Evolutionary conservation across 2,329 filamentous ascomycete genomes (phyloP), one percentile per base, ranked within the genome.

Genomic region (Curvularia eragrostidis): DNA sequence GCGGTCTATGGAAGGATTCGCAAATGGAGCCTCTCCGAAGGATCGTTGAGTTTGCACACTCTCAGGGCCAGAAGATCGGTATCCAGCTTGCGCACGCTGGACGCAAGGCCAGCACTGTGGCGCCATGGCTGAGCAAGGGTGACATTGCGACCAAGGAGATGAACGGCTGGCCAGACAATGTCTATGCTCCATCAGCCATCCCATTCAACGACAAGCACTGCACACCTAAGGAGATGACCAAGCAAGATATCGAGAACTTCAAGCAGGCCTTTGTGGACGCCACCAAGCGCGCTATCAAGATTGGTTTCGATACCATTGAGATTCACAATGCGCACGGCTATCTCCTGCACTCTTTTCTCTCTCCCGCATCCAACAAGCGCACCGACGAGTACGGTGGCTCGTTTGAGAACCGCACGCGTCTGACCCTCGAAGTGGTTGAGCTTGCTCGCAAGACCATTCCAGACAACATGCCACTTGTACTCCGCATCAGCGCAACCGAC

Each of bases 71-170:
- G 70, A 87, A 90, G 63, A 87, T 91, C 51, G 91, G 85, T 50
- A 88, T 96, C 60, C 93, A 97, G 79, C 82, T 96, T 4, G 91
- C 81, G 1, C 93, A 97, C 70, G 92, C 91, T 0, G 93, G 93
- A 6, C 76, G 85, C 28, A 88, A 88, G 67, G 84, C 85, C 5
- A 82, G 79, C 61, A 86, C 83, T 2, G 81, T 86, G 3, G 83
- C 85, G 0, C 85, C 85, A 0, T 94, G 89, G 89, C 77, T 91
- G 54, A 80, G 77, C 55, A 70, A 72, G 23, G 83, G 82, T 6
- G 81, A 81, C 41, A 75, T 87, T 23, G 89, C 90, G 0, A 79
- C 78, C 0, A 78, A 82, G 52, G 82, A 82, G 75, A 61, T 82
- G 10, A 83, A 82, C 54, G 86, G 85, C 49, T 82, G 83, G 81